These are phyloP conservation scores for Talaromyces sp. DNA, from an alignment of 2,329 filamentous ascomycete species.

Conservation along the genomic window DNA sequence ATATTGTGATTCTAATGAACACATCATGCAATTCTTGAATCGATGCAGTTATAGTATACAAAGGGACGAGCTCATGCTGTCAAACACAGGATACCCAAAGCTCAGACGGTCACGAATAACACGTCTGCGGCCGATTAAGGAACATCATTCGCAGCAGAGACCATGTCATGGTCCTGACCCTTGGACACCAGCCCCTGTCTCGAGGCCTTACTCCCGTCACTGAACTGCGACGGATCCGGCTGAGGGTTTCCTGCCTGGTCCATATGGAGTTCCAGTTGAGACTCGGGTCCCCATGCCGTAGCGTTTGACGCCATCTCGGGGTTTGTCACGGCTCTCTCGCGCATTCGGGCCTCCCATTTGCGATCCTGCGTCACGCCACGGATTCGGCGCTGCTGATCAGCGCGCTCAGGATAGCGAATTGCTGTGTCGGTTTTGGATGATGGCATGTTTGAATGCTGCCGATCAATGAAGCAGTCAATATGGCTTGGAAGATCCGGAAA, in stretches of 20 bases:
- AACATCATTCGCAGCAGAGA: conserved; percentile 29
- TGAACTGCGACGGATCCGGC: conserved; percentile 26
- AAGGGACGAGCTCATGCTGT: not conserved
- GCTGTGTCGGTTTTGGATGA: conserved; percentile 28
- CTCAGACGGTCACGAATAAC: not conserved
- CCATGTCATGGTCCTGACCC: conserved; percentile 29
- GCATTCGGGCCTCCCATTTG: conserved; percentile 20
- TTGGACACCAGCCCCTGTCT: conserved; percentile 16
- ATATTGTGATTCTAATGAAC: not conserved
- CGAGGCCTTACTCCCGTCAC: conserved; percentile 24
- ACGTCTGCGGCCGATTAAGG: not conserved
- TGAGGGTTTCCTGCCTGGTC: conserved; percentile 32
- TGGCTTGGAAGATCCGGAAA: not conserved
- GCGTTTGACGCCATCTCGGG: conserved; percentile 14
- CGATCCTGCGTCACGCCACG: conserved; percentile 25
- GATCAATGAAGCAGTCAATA: not conserved
- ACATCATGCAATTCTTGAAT: not conserved
- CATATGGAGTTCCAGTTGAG: conserved; percentile 30
- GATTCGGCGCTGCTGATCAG: conserved; percentile 23
- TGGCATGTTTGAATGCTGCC: conserved; percentile 20
- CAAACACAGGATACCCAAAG: not conserved
- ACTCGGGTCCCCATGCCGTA: conserved; percentile 26
- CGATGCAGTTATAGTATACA: not conserved
- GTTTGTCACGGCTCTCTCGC: conserved; percentile 17
- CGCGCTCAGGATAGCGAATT: conserved; percentile 24